These are phyloP conservation scores for Aspergillus ellipticus DNA, from an alignment of 495 filamentous ascomycete species.

Conservation along the genomic window DNA sequence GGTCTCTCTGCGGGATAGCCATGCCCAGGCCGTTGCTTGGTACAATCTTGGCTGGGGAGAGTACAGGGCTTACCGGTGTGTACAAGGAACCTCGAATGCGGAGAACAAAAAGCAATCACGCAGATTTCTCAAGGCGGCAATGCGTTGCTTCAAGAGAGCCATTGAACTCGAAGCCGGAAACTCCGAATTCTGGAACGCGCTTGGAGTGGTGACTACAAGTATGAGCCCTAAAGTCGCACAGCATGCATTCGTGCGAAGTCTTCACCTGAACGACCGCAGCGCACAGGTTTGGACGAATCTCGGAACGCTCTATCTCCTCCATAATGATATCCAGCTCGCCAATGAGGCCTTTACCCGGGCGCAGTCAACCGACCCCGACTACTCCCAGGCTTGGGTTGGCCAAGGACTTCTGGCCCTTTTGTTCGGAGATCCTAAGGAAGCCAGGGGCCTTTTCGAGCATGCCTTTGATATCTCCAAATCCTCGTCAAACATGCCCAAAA, in stretches of 20 bases:
- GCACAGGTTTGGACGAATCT: slow-evolving; percentile 87
- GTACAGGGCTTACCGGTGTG: slow-evolving; percentile 68
- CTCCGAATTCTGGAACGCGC: slow-evolving; percentile 94
- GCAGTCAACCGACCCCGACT: slow-evolving; percentile 91
- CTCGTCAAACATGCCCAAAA: slow-evolving; percentile 64
- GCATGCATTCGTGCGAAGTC: slow-evolving; percentile 87
- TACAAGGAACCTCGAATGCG: slow-evolving; percentile 40
- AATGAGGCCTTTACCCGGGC: slow-evolving; percentile 86
- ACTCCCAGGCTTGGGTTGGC: slow-evolving; percentile 87
- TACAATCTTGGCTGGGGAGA: slow-evolving; percentile 97
- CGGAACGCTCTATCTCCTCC: slow-evolving; percentile 77
- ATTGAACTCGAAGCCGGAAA: slow-evolving; percentile 96
- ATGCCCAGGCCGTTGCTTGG: slow-evolving; percentile 94
- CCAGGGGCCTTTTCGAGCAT: slow-evolving; percentile 84
- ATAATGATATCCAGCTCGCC: slow-evolving; percentile 77
- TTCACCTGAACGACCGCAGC: slow-evolving; percentile 86
- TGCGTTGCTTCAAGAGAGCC: slow-evolving; percentile 91
- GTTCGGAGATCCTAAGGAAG: slow-evolving; percentile 68
- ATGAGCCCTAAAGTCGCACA: slow-evolving; percentile 87
- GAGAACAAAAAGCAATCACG: slow-evolving; percentile 42
- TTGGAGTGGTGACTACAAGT: slow-evolving; percentile 82
- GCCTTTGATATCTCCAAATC: slow-evolving; percentile 88
- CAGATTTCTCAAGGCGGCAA: slow-evolving; percentile 72
- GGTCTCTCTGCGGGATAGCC: slow-evolving; percentile 65
- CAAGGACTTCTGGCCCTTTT: slow-evolving; percentile 81